Evolutionary conservation across 2,329 filamentous ascomycete genomes (phyloP).

Genomic region (Fusarium siculi): DNA sequence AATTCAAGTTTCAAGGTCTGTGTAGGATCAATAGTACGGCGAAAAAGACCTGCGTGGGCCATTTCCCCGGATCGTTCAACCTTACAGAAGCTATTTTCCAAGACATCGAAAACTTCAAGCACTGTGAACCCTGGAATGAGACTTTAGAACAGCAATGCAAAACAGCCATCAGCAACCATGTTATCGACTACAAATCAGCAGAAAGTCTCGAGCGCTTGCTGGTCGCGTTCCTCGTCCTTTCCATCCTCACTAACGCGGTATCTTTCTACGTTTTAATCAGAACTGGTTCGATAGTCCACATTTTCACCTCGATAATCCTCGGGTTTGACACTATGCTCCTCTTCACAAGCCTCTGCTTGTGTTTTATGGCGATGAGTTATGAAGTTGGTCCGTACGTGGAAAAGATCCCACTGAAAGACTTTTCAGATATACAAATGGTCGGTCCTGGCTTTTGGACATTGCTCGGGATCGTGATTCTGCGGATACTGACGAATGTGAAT

Average conservation of each 20-base stretch:
- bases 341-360: conserved; percentile 27
- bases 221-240: conserved; percentile 24
- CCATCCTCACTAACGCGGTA: conserved; percentile 23
- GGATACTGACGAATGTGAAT: conserved; percentile 15
- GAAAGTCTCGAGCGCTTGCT: conserved; percentile 14
- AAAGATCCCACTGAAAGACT: background rate
- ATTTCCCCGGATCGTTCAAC: conserved; percentile 33
- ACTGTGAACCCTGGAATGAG: background rate
- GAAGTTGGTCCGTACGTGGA: conserved; percentile 32
- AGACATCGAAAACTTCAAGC: conserved; percentile 8
- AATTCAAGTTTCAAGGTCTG: background rate
- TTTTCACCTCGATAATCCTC: background rate
- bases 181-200: conserved; percentile 15
- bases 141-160: background rate
- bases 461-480: conserved; percentile 26
- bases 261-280: conserved; percentile 14
- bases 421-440: conserved; percentile 33
- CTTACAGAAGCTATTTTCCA: conserved; percentile 24
- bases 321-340: conserved; percentile 27
- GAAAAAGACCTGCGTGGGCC: conserved; percentile 9
- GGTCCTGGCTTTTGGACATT: conserved; percentile 33
- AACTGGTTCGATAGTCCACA: background rate
- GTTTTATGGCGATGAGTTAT: conserved; percentile 35
- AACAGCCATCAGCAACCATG: conserved; percentile 12
- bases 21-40: conserved; percentile 18